A percentile compares a stretch with the other conserved stretches of the same genome.
phyloP scores from a whole-genome alignment of 352 stramenopile species.

The Phytophthora brassicae region DNA sequence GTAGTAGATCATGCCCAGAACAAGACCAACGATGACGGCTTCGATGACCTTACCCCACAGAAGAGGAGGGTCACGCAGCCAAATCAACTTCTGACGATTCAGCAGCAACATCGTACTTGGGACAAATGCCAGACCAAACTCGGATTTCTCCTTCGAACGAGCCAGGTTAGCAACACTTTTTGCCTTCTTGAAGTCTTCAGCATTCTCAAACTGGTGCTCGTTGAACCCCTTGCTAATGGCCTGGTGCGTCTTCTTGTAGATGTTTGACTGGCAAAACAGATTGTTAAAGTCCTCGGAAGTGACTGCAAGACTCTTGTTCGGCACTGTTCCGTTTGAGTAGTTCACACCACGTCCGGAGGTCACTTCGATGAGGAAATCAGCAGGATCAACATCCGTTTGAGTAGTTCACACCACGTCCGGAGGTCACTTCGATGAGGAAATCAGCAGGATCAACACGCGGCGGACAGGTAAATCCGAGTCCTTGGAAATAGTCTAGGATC shows the following conservation, averaged over 20 bases:
- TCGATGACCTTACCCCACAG: constrained; percentile 72
- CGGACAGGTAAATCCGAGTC: constrained; percentile 71
- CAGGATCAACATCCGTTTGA: constrained; percentile 64
- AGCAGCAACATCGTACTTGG: constrained; percentile 51
- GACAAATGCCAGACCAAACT: constrained; percentile 52
- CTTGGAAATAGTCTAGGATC: constrained; percentile 84
- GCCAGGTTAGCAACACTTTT: constrained; percentile 51
- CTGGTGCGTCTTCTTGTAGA: constrained; percentile 57
- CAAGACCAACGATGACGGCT: constrained; percentile 72
- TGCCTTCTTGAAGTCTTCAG: constrained; percentile 55
- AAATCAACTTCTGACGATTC: constrained; percentile 64
- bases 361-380: constrained; percentile 73
- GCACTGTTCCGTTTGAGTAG: constrained; percentile 46
- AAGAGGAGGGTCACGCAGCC: constrained; percentile 57
- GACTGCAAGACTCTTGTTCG: constrained; percentile 30
- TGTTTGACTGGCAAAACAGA: constrained; percentile 52
- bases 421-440: constrained; percentile 74
- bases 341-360: constrained; percentile 54
- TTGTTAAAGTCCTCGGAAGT: constrained; percentile 57
- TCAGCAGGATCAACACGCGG: constrained; percentile 60
- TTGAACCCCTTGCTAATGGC: constrained; percentile 52
- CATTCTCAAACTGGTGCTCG: constrained; percentile 50
- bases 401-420: constrained; percentile 55
- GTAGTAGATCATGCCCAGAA: constrained; percentile 82
- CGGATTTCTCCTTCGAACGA: constrained; percentile 49